Conservation (phyloP, 106 monocot genomes). For the Dendrobium catenatum region DNA sequence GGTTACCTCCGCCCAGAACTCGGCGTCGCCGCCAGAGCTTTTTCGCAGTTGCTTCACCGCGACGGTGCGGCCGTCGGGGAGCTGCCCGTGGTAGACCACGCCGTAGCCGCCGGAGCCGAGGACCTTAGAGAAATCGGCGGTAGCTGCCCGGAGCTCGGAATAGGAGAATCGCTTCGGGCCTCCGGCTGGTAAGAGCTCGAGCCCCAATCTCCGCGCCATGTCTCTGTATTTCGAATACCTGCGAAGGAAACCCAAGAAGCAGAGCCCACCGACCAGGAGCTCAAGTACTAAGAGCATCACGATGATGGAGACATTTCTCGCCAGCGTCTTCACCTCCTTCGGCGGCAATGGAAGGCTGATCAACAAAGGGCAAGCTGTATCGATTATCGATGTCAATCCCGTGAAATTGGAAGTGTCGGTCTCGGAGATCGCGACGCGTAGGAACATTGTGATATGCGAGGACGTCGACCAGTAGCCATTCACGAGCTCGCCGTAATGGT, state of each 20-base stretch:
- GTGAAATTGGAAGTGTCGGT: conserved; percentile 32
- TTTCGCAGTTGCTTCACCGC: conserved; percentile 48
- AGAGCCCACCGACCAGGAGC: conserved; percentile 44
- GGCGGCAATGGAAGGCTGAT: conserved; percentile 32
- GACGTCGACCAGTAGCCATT: conserved; percentile 56
- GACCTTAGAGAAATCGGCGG: conserved; percentile 45
- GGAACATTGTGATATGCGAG: conserved; percentile 21
- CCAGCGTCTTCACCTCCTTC: conserved; percentile 21
- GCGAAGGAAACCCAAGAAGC: conserved; percentile 66
- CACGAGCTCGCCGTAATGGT: conserved; percentile 12
- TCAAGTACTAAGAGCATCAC: conserved; percentile 37
- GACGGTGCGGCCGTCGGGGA: conserved; percentile 43
- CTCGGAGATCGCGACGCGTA: conserved; percentile 37
- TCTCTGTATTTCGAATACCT: conserved; percentile 72
- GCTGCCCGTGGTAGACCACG: conserved; percentile 39
- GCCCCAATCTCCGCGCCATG: conserved; percentile 65
- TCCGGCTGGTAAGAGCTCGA: conserved; percentile 57
- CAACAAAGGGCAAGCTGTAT: conserved; percentile 44
- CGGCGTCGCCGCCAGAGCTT: conserved; percentile 42
- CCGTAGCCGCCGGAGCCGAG: conserved; percentile 59
- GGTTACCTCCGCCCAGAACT: conserved; percentile 79
- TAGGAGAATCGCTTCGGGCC: conserved; percentile 54
- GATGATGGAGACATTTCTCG: conserved; percentile 42
- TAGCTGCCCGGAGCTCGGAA: conserved; percentile 48
- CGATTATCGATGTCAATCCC: conserved; percentile 39